phyloP scores from a whole-genome alignment of 225 moss, liverwort and hornwort genomes.

The Bryoerythrophyllum caledonicum region DNA sequence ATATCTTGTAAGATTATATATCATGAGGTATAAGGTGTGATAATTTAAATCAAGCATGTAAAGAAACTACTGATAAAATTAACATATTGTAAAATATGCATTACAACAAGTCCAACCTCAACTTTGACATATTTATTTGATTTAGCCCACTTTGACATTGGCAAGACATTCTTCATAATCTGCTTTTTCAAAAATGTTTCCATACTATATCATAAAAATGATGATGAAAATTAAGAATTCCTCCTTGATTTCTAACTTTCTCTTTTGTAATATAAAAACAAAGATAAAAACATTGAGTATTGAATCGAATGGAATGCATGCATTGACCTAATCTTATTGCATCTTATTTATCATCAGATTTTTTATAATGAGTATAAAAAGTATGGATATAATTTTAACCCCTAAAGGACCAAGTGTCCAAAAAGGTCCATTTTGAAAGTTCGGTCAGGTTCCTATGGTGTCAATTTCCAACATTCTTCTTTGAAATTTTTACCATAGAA shows the following conservation, averaged over 20 bases:
- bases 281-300: background rate
- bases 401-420: too few species aligned
- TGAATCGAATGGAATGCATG: background rate
- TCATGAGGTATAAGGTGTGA: background rate
- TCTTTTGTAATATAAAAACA: too few species aligned
- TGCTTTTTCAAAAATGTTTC: background rate
- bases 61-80: background rate
- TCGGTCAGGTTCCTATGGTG: too few species aligned
- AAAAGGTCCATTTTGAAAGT: too few species aligned
- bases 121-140: slow-evolving; percentile 16
- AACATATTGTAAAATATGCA: too few species aligned
- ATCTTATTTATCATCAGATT: background rate
- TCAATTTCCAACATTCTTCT: too few species aligned
- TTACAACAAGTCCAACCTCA: background rate
- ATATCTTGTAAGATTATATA: too few species aligned
- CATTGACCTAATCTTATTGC: background rate
- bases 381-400: too few species aligned
- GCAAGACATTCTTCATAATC: background rate
- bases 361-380: background rate
- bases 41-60: background rate
- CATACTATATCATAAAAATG: background rate
- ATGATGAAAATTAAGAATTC: too few species aligned
- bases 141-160: slow-evolving; percentile 1
- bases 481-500: too few species aligned
- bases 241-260: too few species aligned